phyloP scores from a whole-genome alignment of 768 basidiomycete genomes.

The Suillus spraguei region DNA sequence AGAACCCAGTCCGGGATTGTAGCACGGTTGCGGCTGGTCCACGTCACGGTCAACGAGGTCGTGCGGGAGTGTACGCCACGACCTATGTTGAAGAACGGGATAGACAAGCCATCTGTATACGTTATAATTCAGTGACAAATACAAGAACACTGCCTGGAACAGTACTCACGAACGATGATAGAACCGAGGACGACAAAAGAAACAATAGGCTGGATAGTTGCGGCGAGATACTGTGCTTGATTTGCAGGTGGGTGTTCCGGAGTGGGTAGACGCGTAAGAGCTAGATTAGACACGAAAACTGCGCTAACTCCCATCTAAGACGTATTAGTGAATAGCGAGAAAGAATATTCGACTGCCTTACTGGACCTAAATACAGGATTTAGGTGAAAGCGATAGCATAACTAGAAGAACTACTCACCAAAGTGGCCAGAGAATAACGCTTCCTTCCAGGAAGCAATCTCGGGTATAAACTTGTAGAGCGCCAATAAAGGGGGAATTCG shows the following conservation, averaged over 20 bases:
- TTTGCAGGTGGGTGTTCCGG: slow-evolving; percentile 62
- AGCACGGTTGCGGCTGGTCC: slow-evolving; percentile 37
- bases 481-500: slow-evolving; percentile 79
- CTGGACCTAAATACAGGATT: slow-evolving; percentile 46
- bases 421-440: slow-evolving; percentile 94
- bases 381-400: neutral
- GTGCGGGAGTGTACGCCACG: slow-evolving; percentile 48
- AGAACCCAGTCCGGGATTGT: slow-evolving; percentile 49
- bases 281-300: slow-evolving; percentile 83
- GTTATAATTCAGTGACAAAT: neutral
- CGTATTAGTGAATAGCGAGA: neutral
- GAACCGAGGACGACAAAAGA: slow-evolving; percentile 87
- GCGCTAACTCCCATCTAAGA: slow-evolving; percentile 88
- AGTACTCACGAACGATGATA: slow-evolving; percentile 72
- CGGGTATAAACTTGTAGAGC: slow-evolving; percentile 85
- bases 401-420: slow-evolving; percentile 43
- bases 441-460: slow-evolving; percentile 82
- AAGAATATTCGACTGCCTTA: slow-evolving; percentile 31
- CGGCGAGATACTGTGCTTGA: slow-evolving; percentile 74
- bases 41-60: slow-evolving; percentile 46
- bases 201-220: slow-evolving; percentile 78
- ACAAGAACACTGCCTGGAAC: neutral
- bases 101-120: slow-evolving; percentile 63
- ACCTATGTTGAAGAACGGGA: slow-evolving; percentile 64
- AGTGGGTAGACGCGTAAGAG: slow-evolving; percentile 59